Conservation (phyloP, 495 filamentous ascomycete genomes). For the Tuber magnatum region DNA sequence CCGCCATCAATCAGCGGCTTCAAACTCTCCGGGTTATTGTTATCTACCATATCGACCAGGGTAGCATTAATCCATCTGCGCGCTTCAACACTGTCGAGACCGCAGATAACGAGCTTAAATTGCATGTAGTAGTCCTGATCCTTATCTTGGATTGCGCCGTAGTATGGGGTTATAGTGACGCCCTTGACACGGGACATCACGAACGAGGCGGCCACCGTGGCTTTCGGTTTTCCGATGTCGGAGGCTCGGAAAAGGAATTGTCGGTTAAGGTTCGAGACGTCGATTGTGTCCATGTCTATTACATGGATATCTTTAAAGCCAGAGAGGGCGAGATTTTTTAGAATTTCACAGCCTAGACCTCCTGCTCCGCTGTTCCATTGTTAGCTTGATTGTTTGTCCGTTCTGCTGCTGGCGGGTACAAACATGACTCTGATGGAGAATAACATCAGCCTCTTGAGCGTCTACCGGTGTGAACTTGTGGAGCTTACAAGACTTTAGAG, state of each 20-base stretch:
- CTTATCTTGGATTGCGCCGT: conserved; percentile 93
- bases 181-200: conserved; percentile 82
- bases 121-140: conserved; percentile 98
- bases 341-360: conserved; percentile 89
- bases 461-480: neutral
- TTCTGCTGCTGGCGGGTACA: conserved; percentile 13
- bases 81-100: conserved; percentile 96
- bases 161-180: conserved; percentile 86
- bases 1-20: conserved; percentile 95
- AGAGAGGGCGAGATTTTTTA: conserved; percentile 92
- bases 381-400: conserved; percentile 29
- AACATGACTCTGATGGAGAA: conserved; percentile 48
- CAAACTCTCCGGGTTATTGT: conserved; percentile 61
- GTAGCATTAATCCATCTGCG: conserved; percentile 97
- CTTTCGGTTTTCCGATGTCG: conserved; percentile 92
- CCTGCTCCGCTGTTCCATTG: conserved; percentile 68
- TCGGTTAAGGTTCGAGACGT: conserved; percentile 95
- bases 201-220: conserved; percentile 83
- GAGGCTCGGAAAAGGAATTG: conserved; percentile 92
- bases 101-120: conserved; percentile 87
- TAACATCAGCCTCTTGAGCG: neutral
- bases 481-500: conserved; percentile 63
- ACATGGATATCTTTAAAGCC: conserved; percentile 97
- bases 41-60: conserved; percentile 79
- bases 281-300: conserved; percentile 99